A percentile compares a stretch with the other conserved stretches of the same genome.
Evolutionary conservation across 164 flowering plant species (phyloP).

Genomic region (Santalum album): DNA sequence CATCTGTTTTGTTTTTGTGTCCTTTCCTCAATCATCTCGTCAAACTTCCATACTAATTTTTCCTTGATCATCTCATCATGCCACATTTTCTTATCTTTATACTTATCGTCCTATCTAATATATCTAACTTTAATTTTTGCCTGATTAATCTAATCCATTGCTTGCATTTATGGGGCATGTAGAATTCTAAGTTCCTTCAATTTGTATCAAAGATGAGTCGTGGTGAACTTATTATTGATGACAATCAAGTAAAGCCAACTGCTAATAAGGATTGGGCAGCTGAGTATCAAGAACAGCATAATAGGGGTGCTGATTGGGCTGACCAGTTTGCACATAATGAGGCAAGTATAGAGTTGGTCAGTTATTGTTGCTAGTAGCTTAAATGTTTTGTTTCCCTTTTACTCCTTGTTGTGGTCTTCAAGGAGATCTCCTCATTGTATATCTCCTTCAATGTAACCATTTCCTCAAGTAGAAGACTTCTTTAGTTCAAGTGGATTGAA

Average conservation of each 20-base stretch:
- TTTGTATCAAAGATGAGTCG: slow-evolving; percentile 99
- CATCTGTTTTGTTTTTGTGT: no score
- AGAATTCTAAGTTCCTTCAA: slow-evolving; percentile 95
- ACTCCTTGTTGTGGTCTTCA: background rate
- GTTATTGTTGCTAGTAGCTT: background rate
- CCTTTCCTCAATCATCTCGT: no score
- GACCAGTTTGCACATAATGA: slow-evolving; percentile 54
- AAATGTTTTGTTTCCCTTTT: background rate
- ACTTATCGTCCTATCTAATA: no score
- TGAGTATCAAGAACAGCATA: slow-evolving; percentile 69
- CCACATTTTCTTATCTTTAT: no score
- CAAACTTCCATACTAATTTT: no score
- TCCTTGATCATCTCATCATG: no score
- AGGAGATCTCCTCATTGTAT: background rate
- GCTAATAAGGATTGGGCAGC: slow-evolving; percentile 73
- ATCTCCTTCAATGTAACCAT: no score
- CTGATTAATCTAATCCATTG: no score
- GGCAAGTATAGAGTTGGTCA: slow-evolving; percentile 25
- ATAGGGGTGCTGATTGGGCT: slow-evolving; percentile 55
- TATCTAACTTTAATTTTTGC: no score
- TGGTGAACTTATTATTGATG: slow-evolving; percentile 90
- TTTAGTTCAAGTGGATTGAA: no score
- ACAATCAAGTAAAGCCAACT: slow-evolving; percentile 74
- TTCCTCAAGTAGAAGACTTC: no score
- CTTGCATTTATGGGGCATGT: slow-evolving; percentile 11